phyloP scores from a whole-genome alignment of 129 eudicot species.

The Saposhnikovia divaricata region DNA sequence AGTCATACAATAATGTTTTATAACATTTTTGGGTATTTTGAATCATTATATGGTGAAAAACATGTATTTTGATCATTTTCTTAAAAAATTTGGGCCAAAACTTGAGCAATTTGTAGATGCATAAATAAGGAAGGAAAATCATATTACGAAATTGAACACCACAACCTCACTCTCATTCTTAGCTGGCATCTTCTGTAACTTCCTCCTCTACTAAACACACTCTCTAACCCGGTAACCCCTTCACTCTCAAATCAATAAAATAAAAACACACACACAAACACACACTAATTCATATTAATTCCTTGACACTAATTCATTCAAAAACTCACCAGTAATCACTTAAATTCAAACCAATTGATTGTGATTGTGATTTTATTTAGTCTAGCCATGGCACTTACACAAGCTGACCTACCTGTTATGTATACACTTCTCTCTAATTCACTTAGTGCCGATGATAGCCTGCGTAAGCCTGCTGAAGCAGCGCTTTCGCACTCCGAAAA shows the following conservation, averaged over 20 bases:
- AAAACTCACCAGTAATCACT: background rate
- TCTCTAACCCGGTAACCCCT: background rate
- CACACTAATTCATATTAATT: background rate
- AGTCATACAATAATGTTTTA: too few relatives aligned
- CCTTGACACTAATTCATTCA: background rate
- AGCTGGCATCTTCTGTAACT: too few relatives aligned
- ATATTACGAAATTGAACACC: background rate
- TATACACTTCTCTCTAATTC: slow-evolving; percentile 71
- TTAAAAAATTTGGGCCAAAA: too few relatives aligned
- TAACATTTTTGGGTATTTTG: too few relatives aligned
- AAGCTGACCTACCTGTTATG: slow-evolving; percentile 78
- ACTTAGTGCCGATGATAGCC: slow-evolving; percentile 52
- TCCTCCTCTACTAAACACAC: background rate
- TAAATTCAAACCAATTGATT: background rate
- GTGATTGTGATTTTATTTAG: background rate
- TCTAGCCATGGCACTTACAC: slow-evolving; percentile 63
- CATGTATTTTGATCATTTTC: too few relatives aligned
- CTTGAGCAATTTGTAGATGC: background rate
- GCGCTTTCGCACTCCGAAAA: slow-evolving; percentile 72
- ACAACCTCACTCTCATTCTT: background rate
- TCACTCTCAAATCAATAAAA: background rate
- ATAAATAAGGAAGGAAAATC: background rate
- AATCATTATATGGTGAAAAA: too few relatives aligned
- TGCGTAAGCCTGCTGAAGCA: slow-evolving; percentile 79
- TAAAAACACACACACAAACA: background rate